phyloP scores from a whole-genome alignment of 2,329 filamentous ascomycete species.

The Amphichorda felina region DNA sequence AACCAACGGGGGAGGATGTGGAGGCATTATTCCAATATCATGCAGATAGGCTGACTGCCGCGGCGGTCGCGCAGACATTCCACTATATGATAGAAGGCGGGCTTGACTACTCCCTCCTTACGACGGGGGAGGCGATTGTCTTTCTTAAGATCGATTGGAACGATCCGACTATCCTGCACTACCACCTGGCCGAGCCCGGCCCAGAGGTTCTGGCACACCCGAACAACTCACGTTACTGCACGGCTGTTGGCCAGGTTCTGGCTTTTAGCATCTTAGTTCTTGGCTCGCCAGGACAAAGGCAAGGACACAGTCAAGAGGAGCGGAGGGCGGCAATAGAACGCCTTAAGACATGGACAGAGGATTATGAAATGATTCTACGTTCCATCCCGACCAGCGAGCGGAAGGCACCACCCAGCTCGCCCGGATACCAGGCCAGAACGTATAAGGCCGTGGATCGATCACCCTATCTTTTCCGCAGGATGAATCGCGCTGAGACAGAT shows the following conservation, averaged over 20 bases:
- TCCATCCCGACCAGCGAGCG: constrained; percentile 10
- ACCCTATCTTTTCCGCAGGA: too few species aligned
- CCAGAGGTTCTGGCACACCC: background rate
- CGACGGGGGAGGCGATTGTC: constrained; percentile 28
- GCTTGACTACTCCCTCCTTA: too few species aligned
- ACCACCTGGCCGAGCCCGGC: constrained; percentile 3
- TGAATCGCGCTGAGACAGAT: too few species aligned
- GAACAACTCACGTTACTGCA: background rate
- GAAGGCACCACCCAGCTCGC: constrained; percentile 4
- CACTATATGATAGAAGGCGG: too few species aligned
- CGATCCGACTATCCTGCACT: constrained; percentile 3
- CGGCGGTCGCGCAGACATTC: too few species aligned
- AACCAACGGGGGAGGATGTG: too few species aligned
- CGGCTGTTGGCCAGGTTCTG: constrained; percentile 4
- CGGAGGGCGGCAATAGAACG: constrained; percentile 3
- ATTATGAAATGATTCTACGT: constrained; percentile 11
- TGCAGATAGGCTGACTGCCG: too few species aligned
- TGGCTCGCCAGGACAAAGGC: constrained; percentile 1
- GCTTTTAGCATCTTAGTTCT: constrained; percentile 5
- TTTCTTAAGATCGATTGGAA: constrained; percentile 24
- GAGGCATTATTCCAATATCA: too few species aligned
- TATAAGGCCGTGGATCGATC: constrained; percentile 10
- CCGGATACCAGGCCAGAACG: constrained; percentile 7
- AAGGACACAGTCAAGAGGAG: constrained; percentile 10
- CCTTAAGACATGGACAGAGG: constrained; percentile 9